phyloP scores from a whole-genome alignment of 139 green algal genomes.

The Zygnema circumcarinatum region DNA sequence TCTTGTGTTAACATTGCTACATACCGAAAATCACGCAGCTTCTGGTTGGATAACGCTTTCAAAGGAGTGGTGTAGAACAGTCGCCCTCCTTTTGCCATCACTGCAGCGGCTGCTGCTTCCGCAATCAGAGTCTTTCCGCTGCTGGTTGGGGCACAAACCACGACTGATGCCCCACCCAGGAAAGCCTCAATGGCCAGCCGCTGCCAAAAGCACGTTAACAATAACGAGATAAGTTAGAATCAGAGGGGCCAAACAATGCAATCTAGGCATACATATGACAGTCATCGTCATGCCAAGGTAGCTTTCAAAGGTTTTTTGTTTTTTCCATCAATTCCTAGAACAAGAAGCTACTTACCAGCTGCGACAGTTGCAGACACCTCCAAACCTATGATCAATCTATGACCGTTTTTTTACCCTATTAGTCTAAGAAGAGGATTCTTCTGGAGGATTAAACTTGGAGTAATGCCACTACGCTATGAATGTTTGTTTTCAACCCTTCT shows the following conservation, averaged over 20 bases:
- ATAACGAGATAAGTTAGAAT: not conserved
- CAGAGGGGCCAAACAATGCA: not conserved
- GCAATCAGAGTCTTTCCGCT: constrained; percentile 96
- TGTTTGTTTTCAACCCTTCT: too few relatives aligned
- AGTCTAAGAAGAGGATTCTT: too few relatives aligned
- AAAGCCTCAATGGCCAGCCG: constrained; percentile 66
- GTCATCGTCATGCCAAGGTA: not conserved
- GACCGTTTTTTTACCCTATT: too few relatives aligned
- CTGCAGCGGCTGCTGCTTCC: constrained; percentile 81
- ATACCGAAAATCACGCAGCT: constrained; percentile 82
- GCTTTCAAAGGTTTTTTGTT: too few relatives aligned
- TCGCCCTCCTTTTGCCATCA: constrained; percentile 75
- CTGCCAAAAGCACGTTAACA: constrained; percentile 38
- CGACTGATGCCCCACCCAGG: constrained; percentile 78
- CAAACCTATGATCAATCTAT: too few relatives aligned
- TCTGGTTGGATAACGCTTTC: constrained; percentile 88
- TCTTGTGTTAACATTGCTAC: too few relatives aligned
- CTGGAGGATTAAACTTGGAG: too few relatives aligned
- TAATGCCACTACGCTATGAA: too few relatives aligned
- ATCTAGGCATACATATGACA: not conserved
- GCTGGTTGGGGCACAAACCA: constrained; percentile 94
- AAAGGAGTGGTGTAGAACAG: constrained; percentile 91
- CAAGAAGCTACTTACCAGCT: too few relatives aligned
- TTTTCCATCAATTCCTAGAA: too few relatives aligned
- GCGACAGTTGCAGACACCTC: too few relatives aligned